phyloP scores from a whole-genome alignment of 2,329 filamentous ascomycete species.

The Domatiomyces catenatus region DNA sequence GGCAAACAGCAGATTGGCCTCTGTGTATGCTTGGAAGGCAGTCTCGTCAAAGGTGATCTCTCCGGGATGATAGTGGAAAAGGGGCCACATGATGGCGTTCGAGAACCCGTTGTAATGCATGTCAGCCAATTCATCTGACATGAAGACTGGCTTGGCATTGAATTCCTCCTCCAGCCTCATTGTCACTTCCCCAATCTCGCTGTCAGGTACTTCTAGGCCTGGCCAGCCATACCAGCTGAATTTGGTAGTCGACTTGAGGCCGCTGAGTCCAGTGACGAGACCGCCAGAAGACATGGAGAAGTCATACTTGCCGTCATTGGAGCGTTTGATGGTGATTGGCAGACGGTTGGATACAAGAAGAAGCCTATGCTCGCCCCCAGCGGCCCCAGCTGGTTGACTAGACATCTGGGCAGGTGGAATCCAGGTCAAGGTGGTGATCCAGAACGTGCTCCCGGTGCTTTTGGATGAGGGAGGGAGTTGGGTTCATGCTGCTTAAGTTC shows the following conservation, averaged over 20 bases:
- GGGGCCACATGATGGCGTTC: conserved; percentile 94
- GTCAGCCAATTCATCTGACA: conserved; percentile 85
- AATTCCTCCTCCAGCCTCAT: conserved; percentile 73
- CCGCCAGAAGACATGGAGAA: conserved; percentile 97
- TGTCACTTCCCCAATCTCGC: conserved; percentile 59
- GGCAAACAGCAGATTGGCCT: conserved; percentile 86
- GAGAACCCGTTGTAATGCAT: conserved; percentile 97
- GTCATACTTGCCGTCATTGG: conserved; percentile 77
- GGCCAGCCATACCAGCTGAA: conserved; percentile 99
- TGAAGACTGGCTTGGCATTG: conserved; percentile 68
- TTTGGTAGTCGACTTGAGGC: conserved; percentile 80
- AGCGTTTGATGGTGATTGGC: conserved; percentile 90
- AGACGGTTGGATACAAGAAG: conserved; percentile 87
- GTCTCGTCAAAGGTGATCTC: conserved; percentile 97
- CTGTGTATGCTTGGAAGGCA: conserved; percentile 81
- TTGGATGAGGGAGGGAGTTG: not conserved
- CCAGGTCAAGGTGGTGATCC: not conserved
- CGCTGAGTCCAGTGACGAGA: conserved; percentile 82
- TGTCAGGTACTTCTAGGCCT: conserved; percentile 75
- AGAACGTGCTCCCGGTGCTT: not conserved
- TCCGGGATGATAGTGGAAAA: conserved; percentile 97
- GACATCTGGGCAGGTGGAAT: conserved; percentile 8
- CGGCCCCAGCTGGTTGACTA: conserved; percentile 6
- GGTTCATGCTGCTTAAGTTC: not conserved
- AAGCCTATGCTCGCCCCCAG: conserved; percentile 32